These are phyloP conservation scores for Alternaria tenuissima DNA, from an alignment of 2,329 filamentous ascomycete genomes.

Conservation along the genomic window DNA sequence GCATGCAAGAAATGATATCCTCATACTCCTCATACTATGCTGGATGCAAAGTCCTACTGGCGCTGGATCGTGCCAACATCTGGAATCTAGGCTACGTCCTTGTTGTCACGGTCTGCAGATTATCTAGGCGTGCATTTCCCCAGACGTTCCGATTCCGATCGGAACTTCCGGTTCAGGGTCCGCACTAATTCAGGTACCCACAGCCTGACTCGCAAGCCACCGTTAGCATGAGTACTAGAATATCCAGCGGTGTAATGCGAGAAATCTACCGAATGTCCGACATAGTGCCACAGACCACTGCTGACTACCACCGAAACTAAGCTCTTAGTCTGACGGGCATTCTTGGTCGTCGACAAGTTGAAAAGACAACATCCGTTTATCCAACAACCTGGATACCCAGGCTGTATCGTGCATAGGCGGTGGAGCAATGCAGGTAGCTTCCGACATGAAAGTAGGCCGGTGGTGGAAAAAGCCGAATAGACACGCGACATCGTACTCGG, in stretches of 20 bases:
- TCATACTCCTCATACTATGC: too few relatives aligned
- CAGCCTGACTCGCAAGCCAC: neutral
- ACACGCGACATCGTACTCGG: neutral
- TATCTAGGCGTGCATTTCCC: neutral
- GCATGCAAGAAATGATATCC: neutral
- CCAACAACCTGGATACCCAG: neutral
- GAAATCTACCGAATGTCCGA: neutral
- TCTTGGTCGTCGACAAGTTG: neutral
- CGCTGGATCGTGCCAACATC: neutral
- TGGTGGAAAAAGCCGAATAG: neutral
- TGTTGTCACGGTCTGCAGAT: neutral
- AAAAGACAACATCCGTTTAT: neutral
- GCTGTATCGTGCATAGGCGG: neutral
- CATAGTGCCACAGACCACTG: neutral
- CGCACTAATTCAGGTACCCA: neutral
- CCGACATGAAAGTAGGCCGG: neutral
- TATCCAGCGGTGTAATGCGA: neutral
- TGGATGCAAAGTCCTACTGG: accelerated
- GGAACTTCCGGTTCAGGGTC: neutral
- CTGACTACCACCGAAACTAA: neutral
- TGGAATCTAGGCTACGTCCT: neutral
- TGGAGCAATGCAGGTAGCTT: neutral
- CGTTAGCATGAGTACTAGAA: neutral
- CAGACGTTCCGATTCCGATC: neutral
- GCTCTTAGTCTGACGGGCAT: neutral